These are phyloP conservation scores for Xylogone sp. DNA, from an alignment of 2,329 filamentous ascomycete genomes.

Conservation along the genomic window DNA sequence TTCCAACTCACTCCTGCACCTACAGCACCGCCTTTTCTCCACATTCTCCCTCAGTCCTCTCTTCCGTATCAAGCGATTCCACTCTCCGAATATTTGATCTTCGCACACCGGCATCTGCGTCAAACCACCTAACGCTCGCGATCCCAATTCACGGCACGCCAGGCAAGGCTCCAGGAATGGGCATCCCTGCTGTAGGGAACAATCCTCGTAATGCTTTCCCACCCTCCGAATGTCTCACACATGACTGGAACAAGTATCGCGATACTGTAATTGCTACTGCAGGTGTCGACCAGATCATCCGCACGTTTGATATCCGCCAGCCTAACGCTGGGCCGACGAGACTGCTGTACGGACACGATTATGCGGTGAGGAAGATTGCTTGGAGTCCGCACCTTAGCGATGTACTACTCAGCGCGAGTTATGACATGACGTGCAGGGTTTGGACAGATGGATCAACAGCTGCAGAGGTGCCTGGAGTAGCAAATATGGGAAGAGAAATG, in stretches of 20 bases:
- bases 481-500: constrained; percentile 27
- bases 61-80: constrained; percentile 84
- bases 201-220: constrained; percentile 26
- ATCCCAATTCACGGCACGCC: constrained; percentile 76
- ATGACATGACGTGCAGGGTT: constrained; percentile 95
- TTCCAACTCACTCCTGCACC: constrained; percentile 90
- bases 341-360: constrained; percentile 80
- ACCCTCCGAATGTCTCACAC: constrained; percentile 73
- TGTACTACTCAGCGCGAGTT: constrained; percentile 82
- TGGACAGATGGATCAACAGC: constrained; percentile 74
- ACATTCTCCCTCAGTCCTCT: constrained; percentile 79
- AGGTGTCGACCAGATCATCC: constrained; percentile 81
- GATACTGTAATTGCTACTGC: constrained; percentile 80
- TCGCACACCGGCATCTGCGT: constrained; percentile 77
- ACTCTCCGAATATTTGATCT: constrained; percentile 90
- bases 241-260: constrained; percentile 99
- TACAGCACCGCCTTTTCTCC: constrained; percentile 92
- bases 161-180: constrained; percentile 30
- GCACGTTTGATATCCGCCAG: constrained; percentile 86
- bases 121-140: constrained; percentile 79
- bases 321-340: constrained; percentile 68
- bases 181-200: constrained; percentile 12
- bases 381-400: constrained; percentile 96
- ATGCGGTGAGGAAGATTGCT: constrained; percentile 78
- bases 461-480: constrained; percentile 31